Conservation (phyloP, 192 early-diverging fungal genomes). For the Gamsiella multidivaricata region DNA sequence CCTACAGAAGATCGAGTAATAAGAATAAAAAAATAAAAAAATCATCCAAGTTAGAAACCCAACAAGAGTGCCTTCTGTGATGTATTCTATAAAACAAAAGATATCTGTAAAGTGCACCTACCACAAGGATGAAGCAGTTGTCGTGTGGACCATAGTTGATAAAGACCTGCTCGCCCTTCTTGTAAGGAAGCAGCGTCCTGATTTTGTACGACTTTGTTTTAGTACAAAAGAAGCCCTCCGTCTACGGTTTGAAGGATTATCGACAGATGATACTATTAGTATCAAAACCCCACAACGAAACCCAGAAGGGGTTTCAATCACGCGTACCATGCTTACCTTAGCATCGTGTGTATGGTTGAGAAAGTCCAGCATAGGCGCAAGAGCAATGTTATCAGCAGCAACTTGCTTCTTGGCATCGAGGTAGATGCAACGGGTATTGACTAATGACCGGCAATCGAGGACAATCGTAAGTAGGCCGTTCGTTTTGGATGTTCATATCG, state of each 20-base stretch:
- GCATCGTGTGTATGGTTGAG: constrained; percentile 76
- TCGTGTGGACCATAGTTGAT: constrained; percentile 71
- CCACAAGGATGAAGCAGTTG: constrained; percentile 62
- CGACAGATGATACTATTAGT: no score
- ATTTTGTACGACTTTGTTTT: constrained; percentile 71
- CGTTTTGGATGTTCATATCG: no score
- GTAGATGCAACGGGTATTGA: constrained; percentile 70
- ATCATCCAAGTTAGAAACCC: no score
- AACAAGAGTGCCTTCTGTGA: no score
- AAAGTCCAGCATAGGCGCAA: constrained; percentile 82
- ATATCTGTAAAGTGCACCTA: constrained; percentile 6
- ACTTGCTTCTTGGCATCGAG: constrained; percentile 53
- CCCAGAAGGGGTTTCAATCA: no score
- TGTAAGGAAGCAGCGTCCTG: constrained; percentile 66
- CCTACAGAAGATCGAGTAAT: constrained; percentile 16
- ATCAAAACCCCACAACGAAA: no score
- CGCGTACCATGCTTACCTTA: no score
- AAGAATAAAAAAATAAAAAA: neutral
- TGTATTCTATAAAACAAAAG: neutral
- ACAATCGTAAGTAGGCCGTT: no score
- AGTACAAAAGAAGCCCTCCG: constrained; percentile 61
- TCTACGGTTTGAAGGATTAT: no score
- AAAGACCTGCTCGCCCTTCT: constrained; percentile 71
- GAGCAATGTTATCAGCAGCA: constrained; percentile 67
- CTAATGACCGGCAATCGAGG: constrained; percentile 32